Evolutionary conservation across 2,329 filamentous ascomycete genomes (phyloP), one percentile per base, ranked within the genome.

Genomic region (Trichophyton simii): DNA sequence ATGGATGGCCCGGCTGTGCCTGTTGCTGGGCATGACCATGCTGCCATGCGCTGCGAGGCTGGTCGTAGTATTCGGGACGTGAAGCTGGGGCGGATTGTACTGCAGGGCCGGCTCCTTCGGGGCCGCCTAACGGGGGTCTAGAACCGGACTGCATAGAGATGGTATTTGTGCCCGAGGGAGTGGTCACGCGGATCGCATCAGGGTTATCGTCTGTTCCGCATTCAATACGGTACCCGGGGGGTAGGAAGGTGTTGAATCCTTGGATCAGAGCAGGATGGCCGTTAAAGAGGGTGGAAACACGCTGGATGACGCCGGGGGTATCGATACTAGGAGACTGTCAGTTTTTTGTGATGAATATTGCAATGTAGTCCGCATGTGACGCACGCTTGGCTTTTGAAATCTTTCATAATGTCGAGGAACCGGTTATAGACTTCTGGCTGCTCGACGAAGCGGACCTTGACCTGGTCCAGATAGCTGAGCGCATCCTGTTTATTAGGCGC

Each of bases 391-490:
- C 91, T 96, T 76, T 99, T 99, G 74, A 99, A 99, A 68, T 99
- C 94, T 71, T 99, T 99, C 94, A 99, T 99, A 57, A 99, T 99
- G 68, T 99, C 94, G 54, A 99, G 78, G 68, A 99, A 97, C 42
- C 89, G 82, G 70, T 97, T 97, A 70, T 99, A 99, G 0, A 99
- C 94, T 73, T 97, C 92, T 3, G 94, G 91, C 67, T 96, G 91
- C 65, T 97, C 92, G 63, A 91, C 88, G 68, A 99, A 99, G 70
- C 96, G 91, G 31, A 97, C 91, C 75, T 99, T 99, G 65, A 99
- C 94, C 74, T 97, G 94, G 71, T 99, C 94, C 25, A 99, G 83
- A 71, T 99, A 99, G 69, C 91, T 96, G 52, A 99, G 81, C 36
- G 94, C 94, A 75, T 89, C 86, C 81, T 84, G 69, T 71, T 84